A percentile compares a stretch with the other conserved stretches of the same genome.
These are phyloP conservation scores for Pisolithus orientalis DNA, from an alignment of 768 basidiomycete species.

Conservation along the genomic window DNA sequence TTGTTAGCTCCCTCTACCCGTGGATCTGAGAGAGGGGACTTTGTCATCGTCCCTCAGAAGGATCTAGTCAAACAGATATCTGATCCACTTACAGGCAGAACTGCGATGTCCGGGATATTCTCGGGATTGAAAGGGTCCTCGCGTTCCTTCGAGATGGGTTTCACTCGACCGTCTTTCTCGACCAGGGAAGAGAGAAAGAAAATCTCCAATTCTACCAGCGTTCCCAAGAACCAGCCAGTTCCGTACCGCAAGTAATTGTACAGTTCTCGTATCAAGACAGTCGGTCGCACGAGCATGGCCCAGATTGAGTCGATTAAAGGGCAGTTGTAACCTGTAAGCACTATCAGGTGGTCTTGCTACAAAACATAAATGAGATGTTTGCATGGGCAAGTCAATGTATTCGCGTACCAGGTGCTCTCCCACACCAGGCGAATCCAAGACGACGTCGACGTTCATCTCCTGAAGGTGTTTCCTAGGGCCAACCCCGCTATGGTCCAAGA, in stretches of 20 bases:
- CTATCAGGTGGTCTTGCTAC: conserved; percentile 35
- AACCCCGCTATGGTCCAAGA: conserved; percentile 28
- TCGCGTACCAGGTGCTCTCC: conserved; percentile 26
- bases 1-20: conserved; percentile 1
- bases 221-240: conserved; percentile 27
- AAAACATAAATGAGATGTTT: not conserved
- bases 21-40: conserved; percentile 8
- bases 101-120: conserved; percentile 35
- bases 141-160: conserved; percentile 8
- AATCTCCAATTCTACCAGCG: conserved; percentile 27
- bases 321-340: conserved; percentile 28
- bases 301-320: conserved; percentile 29
- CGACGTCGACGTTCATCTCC: conserved; percentile 18
- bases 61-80: conserved; percentile 1
- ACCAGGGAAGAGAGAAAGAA: conserved; percentile 25
- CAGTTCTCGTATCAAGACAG: conserved; percentile 24
- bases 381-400: not conserved
- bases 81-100: conserved; percentile 23
- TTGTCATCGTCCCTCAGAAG: conserved; percentile 8
- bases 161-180: conserved; percentile 8
- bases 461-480: conserved; percentile 36
- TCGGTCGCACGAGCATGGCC: conserved; percentile 20
- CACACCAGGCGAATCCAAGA: conserved; percentile 29
- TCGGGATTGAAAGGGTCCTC: conserved; percentile 14
- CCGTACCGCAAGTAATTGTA: conserved; percentile 29